Evolutionary conservation across 2,329 filamentous ascomycete genomes (phyloP), one percentile per base, ranked within the genome.

Genomic region (Ceratocystis huliohia): DNA sequence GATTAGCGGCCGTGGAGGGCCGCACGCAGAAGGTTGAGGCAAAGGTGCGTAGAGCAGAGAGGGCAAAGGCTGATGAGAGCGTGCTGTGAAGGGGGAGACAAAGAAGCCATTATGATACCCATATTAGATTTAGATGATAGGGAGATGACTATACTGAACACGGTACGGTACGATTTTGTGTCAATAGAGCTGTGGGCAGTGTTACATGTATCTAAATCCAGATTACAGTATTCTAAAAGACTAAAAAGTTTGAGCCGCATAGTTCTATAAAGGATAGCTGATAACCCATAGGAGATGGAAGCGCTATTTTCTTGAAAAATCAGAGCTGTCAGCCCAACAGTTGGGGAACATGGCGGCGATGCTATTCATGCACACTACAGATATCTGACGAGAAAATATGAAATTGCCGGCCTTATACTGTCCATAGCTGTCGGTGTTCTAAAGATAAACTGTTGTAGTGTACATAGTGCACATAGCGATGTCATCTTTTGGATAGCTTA

Each of bases 1-100:
- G 82, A 67, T 86, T 91, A 77, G 87, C 87, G 25, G 84, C 87
- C 64, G 84, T 87, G 72, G 88, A 95, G 75, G 80, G 82, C 44
- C 79, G 88, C 63, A 74, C 92, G 13, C 82, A 83, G 74, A 78
- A 80, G 68, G 81, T 84, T 6, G 89, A 94, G 76, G 81, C 83
- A 65, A 78, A 79, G 7, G 78, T 93, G 1, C 80, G 84, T 73
- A 81, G 88, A 71, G 78, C 79, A 63, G 88, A 91, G 74, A 81
- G 78, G 71, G 81, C 78, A 71, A 78, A 78, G 69, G 81, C 83
- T 69, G 80, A 79, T 68, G 80, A 78, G 66, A 76, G 76, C 65
- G 73, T 74, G 66, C 72, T 71, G 56, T 75, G 68, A 75, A 68
- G n/a, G 37, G 13, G 25, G 44, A 25, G 28, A 22, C 5, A 3